Evolutionary conservation across 148 eudicot species (phyloP), one percentile per base, ranked within the genome.

Genomic region (Vaccinium darrowii): DNA sequence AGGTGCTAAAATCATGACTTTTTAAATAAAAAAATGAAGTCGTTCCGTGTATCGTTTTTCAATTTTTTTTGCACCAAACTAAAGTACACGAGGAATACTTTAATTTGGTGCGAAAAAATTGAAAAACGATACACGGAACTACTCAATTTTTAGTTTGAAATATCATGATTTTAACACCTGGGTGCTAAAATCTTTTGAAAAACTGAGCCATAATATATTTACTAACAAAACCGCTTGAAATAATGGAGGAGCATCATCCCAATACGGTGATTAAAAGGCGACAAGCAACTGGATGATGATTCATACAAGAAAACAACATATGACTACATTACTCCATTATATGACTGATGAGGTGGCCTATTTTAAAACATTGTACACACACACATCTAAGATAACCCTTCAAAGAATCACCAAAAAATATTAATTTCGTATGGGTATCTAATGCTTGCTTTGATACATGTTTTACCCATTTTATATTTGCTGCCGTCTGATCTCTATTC

Each of bases 231-330:
- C 3, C 50, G 33, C 7, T 54, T 8, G 50, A 39, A 81, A 58
- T 60, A 81, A 81, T 60, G 60, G 83, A 39, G 9, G 49, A 53
- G 27, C 21, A 52, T 7, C 51, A 16, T 25, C 15, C 10, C 14
- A 49, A 21, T 30, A 51, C 33, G 57, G 19, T 30, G 33, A 67
- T 67, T 6, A 8, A 2, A 43, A 14, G 9, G 16, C 16, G 52
- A 51, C 82, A 80, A 58, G 82, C 69, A 80, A 80, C 47, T 23
- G 19, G 58, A 47, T 19, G 36, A n/a, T 60, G 19, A 58, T 58
- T 81, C 30, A 43, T 11, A 43, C 18, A 33, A 4, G 72, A 36
- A 60, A 81, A 53, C 52, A 7, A 81, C 83, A 39, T 5, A 60
- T 76, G 10, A 47, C 43, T 47, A 43, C 39, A 18, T 15, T 21